phyloP scores from a whole-genome alignment of 495 filamentous ascomycete genomes.

The Annulohypoxylon stygium region DNA sequence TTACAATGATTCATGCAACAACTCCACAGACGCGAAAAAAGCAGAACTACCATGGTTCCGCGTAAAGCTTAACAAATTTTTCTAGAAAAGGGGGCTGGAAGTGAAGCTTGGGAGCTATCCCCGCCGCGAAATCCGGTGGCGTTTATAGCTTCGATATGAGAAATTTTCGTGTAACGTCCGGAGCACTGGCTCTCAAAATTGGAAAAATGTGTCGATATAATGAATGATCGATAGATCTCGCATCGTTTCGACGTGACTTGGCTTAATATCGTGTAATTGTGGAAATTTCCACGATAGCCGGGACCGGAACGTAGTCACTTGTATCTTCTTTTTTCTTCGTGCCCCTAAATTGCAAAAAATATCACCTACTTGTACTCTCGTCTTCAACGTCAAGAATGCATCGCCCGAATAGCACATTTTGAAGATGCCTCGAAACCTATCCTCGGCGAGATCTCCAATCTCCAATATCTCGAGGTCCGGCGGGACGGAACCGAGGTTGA shows the following conservation, averaged over 20 bases:
- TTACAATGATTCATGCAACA: slow-evolving; percentile 48
- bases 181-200: slow-evolving; percentile 34
- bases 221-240: slow-evolving; percentile 12
- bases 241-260: slow-evolving; percentile 21
- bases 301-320: slow-evolving; percentile 21
- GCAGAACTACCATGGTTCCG: slow-evolving; percentile 22
- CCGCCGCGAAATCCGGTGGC: slow-evolving; percentile 5
- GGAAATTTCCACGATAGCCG: slow-evolving; percentile 31
- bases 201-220: slow-evolving; percentile 7
- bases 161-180: slow-evolving; percentile 21
- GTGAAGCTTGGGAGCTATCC: neutral
- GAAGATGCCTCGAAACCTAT: slow-evolving; percentile 97
- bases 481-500: slow-evolving; percentile 92
- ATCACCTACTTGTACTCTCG: slow-evolving; percentile 82
- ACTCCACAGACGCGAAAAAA: slow-evolving; percentile 41
- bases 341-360: slow-evolving; percentile 6
- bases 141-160: slow-evolving; percentile 5
- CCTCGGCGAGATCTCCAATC: slow-evolving; percentile 96
- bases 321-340: neutral
- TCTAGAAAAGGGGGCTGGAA: slow-evolving; percentile 22
- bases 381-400: slow-evolving; percentile 92
- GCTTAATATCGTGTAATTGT: slow-evolving; percentile 30
- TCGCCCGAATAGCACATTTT: slow-evolving; percentile 98
- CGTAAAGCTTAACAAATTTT: slow-evolving; percentile 27
- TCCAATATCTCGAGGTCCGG: slow-evolving; percentile 96